phyloP scores from a whole-genome alignment of 2,329 filamentous ascomycete species.

The Apiospora aurea region DNA sequence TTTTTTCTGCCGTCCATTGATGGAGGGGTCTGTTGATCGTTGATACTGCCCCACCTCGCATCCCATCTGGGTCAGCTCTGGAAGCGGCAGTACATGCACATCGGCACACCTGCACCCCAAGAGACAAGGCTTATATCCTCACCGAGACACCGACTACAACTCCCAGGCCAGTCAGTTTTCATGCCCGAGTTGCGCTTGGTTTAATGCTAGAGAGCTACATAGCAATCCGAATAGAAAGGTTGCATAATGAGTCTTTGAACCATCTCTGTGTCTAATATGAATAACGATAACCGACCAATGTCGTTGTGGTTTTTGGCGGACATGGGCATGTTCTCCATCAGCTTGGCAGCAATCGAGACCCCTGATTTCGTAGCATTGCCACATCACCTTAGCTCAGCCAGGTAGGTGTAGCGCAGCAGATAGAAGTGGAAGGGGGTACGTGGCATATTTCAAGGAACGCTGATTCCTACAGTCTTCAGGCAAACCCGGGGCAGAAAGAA shows the following conservation, averaged over 20 bases:
- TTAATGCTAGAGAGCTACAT: slow-evolving; percentile 20
- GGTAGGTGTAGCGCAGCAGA: neutral
- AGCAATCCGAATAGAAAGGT: slow-evolving; percentile 22
- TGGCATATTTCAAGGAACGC: neutral
- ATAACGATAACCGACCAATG: neutral
- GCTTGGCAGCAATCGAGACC: neutral
- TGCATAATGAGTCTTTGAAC: neutral
- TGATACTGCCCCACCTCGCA: slow-evolving; percentile 19
- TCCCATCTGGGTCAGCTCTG: slow-evolving; percentile 1
- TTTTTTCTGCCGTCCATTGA: slow-evolving; percentile 1
- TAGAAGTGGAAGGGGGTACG: neutral
- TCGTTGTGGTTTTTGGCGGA: neutral
- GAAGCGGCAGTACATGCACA: slow-evolving; percentile 1
- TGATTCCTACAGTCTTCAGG: neutral
- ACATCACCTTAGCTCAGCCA: neutral
- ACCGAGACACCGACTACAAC: slow-evolving; percentile 12
- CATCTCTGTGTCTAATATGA: neutral
- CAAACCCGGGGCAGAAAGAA: neutral
- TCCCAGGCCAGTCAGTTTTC: neutral
- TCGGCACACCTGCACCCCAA: slow-evolving; percentile 12
- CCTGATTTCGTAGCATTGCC: neutral
- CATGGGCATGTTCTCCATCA: neutral
- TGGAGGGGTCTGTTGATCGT: slow-evolving; percentile 22
- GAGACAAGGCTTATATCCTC: slow-evolving; percentile 13
- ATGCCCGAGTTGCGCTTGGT: slow-evolving; percentile 15